Conservation (phyloP, 208 protist species). For the Acanthamoeba lenticulata region DNA sequence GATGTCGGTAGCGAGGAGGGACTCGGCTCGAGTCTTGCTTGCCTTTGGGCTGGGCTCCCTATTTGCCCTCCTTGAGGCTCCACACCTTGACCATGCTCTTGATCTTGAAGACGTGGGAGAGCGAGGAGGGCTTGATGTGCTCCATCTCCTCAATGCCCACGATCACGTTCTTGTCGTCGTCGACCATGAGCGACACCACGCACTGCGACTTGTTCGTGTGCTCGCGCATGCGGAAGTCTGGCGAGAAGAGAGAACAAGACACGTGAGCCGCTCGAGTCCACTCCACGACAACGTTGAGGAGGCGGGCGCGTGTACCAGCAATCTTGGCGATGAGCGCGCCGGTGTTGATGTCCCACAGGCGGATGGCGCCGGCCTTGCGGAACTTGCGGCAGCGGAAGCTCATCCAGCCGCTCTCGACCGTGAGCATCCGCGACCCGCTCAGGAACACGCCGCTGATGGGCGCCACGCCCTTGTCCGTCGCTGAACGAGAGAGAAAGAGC, state of each 20-base stretch:
- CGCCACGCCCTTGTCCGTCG: neutral
- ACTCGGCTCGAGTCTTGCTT: no score
- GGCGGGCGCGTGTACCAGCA: neutral
- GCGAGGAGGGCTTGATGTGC: slow-evolving; percentile 26
- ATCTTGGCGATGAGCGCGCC: slow-evolving; percentile 24
- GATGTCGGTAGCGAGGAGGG: no score
- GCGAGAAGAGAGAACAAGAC: neutral
- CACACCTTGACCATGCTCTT: slow-evolving; percentile 50
- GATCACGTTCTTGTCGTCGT: slow-evolving; percentile 38
- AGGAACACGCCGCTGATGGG: slow-evolving; percentile 24
- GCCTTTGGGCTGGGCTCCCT: neutral
- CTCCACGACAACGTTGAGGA: neutral
- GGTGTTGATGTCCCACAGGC: neutral
- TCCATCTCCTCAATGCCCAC: slow-evolving; percentile 35
- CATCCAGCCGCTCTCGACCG: slow-evolving; percentile 32
- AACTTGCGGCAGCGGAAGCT: slow-evolving; percentile 42
- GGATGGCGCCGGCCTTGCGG: slow-evolving; percentile 9
- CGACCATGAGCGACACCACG: slow-evolving; percentile 30
- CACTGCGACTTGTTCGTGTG: slow-evolving; percentile 56
- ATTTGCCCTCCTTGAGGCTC: slow-evolving; percentile 21
- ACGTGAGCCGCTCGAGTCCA: no score
- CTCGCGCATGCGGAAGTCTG: neutral
- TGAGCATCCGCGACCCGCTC: neutral
- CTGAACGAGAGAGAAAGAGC: neutral
- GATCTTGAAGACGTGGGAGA: slow-evolving; percentile 24